A percentile compares a stretch with the other conserved stretches of the same genome.
Conservation (phyloP, 1,284 basidiomycete genomes). For the Heterobasidion irregulare region DNA sequence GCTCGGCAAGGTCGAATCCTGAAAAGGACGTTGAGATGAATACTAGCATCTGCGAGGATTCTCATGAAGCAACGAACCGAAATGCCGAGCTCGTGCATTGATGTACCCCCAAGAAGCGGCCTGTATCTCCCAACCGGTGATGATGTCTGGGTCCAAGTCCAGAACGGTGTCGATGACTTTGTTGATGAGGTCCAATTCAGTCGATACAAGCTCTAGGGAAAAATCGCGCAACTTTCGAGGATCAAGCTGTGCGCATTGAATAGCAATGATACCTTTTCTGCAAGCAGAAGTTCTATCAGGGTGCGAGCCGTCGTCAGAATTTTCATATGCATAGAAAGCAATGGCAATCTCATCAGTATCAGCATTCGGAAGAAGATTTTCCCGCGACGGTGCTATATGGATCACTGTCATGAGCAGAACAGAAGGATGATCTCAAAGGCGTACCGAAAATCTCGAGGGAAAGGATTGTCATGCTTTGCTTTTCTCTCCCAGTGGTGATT, state of each 20-base stretch:
- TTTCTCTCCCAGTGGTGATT: slow-evolving; percentile 42
- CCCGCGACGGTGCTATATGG: slow-evolving; percentile 51
- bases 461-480: slow-evolving; percentile 74
- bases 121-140: slow-evolving; percentile 92
- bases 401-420: neutral
- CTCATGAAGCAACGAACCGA: slow-evolving; percentile 36
- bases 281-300: slow-evolving; percentile 24
- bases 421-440: neutral
- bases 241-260: slow-evolving; percentile 33
- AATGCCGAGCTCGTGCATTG: slow-evolving; percentile 53
- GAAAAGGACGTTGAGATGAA: neutral
- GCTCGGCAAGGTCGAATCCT: slow-evolving; percentile 63
- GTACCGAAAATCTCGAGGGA: slow-evolving; percentile 81
- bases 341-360: slow-evolving; percentile 65
- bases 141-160: slow-evolving; percentile 84
- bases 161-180: slow-evolving; percentile 68
- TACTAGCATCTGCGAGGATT: neutral
- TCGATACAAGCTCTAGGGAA: slow-evolving; percentile 48
- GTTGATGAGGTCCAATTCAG: slow-evolving; percentile 83
- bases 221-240: slow-evolving; percentile 34
- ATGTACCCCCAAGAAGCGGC: slow-evolving; percentile 89
- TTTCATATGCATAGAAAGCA: slow-evolving; percentile 63
- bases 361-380: slow-evolving; percentile 61
- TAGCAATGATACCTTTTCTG: slow-evolving; percentile 55
- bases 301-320: slow-evolving; percentile 29